Evolutionary conservation across 805 yeast genomes (phyloP).

Genomic region (Candida bentonensis): DNA sequence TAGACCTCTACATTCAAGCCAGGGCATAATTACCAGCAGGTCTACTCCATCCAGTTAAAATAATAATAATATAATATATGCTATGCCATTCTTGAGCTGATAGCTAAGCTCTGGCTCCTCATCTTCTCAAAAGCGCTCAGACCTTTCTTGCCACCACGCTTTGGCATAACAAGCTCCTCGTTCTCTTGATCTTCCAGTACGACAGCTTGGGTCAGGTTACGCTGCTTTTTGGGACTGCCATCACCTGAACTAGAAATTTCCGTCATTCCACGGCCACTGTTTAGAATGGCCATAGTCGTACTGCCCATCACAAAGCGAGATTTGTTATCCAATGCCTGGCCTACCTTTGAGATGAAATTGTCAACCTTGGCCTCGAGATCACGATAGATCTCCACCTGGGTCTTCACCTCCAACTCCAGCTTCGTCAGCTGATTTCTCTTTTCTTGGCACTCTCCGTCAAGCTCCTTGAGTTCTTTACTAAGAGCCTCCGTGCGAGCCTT

Average conservation of each 20-base stretch:
- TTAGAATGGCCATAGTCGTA: background rate
- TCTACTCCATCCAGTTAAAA: too few species aligned
- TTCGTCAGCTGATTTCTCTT: background rate
- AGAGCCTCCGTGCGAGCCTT: background rate
- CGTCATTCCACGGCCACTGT: background rate
- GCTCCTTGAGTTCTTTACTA: background rate
- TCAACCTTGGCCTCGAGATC: background rate
- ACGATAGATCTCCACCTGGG: background rate
- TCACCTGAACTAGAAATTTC: background rate
- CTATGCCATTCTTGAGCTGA: background rate
- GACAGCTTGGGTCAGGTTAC: background rate
- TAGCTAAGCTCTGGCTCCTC: conserved; percentile 1
- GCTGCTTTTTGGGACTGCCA: too few species aligned
- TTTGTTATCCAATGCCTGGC: background rate
- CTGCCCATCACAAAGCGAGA: background rate
- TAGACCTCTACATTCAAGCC: background rate
- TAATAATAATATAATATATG: background rate
- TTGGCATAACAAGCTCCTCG: background rate
- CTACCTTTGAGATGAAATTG: background rate
- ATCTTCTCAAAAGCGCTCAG: background rate
- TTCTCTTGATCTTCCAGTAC: background rate
- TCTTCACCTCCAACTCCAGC: background rate
- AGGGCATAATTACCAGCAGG: too few species aligned
- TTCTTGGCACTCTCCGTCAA: background rate
- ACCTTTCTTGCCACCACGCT: background rate